phyloP scores from a whole-genome alignment of 805 yeast genomes.

The Saccharomycopsis synnaedendra region DNA sequence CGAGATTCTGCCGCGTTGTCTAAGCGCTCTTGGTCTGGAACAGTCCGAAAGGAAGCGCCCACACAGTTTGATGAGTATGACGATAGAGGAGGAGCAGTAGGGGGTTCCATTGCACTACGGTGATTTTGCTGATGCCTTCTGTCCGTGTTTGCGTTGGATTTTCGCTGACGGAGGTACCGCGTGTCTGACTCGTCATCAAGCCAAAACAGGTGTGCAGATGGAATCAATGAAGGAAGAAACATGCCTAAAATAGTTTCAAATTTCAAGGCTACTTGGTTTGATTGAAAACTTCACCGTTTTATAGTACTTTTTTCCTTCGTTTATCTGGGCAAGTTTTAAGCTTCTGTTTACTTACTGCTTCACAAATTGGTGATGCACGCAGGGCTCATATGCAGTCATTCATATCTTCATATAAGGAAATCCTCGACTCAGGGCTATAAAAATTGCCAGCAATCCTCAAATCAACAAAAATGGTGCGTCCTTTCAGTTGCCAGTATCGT shows the following conservation, averaged over 20 bases:
- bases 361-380: too few relatives aligned
- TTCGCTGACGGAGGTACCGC: neutral
- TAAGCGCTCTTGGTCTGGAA: neutral
- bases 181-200: constrained; percentile 1
- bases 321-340: too few relatives aligned
- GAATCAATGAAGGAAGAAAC: constrained; percentile 16
- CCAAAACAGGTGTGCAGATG: constrained; percentile 12
- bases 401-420: neutral
- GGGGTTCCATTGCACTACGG: too few relatives aligned
- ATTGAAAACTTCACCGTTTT: too few relatives aligned
- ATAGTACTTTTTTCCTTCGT: too few relatives aligned
- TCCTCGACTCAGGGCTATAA: neutral
- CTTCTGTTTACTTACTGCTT: too few relatives aligned
- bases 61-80: constrained; percentile 16
- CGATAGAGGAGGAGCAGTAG: constrained; percentile 15
- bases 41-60: constrained; percentile 13
- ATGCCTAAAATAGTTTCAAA: constrained; percentile 1
- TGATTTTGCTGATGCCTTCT: too few relatives aligned
- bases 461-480: neutral
- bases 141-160: too few relatives aligned
- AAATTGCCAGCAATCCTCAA: neutral
- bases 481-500: neutral
- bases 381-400: neutral
- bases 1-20: constrained; percentile 12
- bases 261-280: neutral